Evolutionary conservation across 495 filamentous ascomycete species (phyloP).

Genomic region (Daldinia decipiens): DNA sequence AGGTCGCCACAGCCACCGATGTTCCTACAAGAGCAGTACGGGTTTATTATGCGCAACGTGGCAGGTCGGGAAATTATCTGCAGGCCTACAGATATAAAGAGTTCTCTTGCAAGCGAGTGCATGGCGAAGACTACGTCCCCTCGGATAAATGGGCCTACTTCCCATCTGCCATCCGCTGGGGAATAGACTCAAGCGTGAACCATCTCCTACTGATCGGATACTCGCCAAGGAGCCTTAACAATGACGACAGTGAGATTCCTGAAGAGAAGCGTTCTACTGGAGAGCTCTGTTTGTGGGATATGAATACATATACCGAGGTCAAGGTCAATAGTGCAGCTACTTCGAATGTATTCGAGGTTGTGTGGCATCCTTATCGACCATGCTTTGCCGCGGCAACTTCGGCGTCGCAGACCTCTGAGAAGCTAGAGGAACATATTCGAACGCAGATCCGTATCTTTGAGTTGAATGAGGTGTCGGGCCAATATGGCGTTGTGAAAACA

Average conservation of each 20-base stretch:
- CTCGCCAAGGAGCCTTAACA: constrained; percentile 65
- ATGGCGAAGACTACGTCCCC: constrained; percentile 54
- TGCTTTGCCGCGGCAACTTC: constrained; percentile 71
- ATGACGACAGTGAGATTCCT: constrained; percentile 64
- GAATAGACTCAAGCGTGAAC: constrained; percentile 58
- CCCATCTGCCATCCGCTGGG: constrained; percentile 82
- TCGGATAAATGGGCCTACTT: constrained; percentile 67
- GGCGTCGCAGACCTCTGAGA: constrained; percentile 55
- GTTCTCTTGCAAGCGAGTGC: constrained; percentile 60
- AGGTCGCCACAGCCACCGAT: constrained; percentile 64
- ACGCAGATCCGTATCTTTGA: constrained; percentile 64
- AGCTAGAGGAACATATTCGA: constrained; percentile 52
- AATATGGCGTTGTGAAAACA: constrained; percentile 53
- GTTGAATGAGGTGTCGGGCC: constrained; percentile 41
- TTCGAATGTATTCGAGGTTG: constrained; percentile 81
- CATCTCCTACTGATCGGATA: constrained; percentile 81
- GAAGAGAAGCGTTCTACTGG: constrained; percentile 65
- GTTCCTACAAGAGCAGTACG: constrained; percentile 59
- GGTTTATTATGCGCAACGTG: constrained; percentile 50
- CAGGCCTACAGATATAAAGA: constrained; percentile 46
- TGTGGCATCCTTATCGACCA: constrained; percentile 74
- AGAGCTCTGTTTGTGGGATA: constrained; percentile 79
- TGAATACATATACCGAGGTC: constrained; percentile 59
- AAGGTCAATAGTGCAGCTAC: constrained; percentile 62
- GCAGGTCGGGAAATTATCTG: neutral